Percentiles rank a stretch among this genome's conserved stretches.
Conservation (phyloP, 805 yeast species). For the Metschnikowia hibisci region DNA sequence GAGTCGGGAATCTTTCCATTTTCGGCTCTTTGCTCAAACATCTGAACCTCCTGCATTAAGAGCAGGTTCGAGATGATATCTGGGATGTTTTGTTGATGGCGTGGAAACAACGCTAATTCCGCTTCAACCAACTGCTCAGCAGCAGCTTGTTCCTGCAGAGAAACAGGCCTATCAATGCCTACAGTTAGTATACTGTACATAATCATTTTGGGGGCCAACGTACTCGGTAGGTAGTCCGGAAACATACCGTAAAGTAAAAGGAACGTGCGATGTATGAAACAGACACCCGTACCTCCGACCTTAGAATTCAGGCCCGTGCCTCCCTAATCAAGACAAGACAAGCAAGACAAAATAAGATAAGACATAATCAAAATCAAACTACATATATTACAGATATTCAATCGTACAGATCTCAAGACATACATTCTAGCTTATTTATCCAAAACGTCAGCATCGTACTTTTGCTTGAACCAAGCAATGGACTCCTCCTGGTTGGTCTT, state of each 20-base stretch:
- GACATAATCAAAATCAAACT: too few relatives aligned
- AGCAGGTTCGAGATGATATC: conserved; percentile 6
- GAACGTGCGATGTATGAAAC: neutral
- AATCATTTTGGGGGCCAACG: conserved; percentile 17
- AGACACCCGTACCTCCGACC: conserved; percentile 1
- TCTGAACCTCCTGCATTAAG: conserved; percentile 17
- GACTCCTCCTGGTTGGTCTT: conserved; percentile 89
- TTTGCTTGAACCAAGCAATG: conserved; percentile 98
- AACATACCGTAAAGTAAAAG: neutral
- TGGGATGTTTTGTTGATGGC: neutral
- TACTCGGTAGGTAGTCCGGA: conserved; percentile 39
- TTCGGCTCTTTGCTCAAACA: conserved; percentile 22
- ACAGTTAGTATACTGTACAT: conserved; percentile 11
- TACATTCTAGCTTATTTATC: conserved; percentile 50
- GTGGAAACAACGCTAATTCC: conserved; percentile 19
- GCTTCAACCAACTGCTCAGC: conserved; percentile 33
- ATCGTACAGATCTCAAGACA: neutral
- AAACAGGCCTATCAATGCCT: conserved; percentile 34
- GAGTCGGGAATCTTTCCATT: neutral
- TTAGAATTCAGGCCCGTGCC: neutral
- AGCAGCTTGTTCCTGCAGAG: conserved; percentile 32
- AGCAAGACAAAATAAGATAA: too few relatives aligned
- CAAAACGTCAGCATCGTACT: conserved; percentile 98
- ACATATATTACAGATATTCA: neutral
- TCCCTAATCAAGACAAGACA: too few relatives aligned